These are phyloP conservation scores for Fraxinus ornus DNA, from an alignment of 305 asterid species.

Conservation along the genomic window DNA sequence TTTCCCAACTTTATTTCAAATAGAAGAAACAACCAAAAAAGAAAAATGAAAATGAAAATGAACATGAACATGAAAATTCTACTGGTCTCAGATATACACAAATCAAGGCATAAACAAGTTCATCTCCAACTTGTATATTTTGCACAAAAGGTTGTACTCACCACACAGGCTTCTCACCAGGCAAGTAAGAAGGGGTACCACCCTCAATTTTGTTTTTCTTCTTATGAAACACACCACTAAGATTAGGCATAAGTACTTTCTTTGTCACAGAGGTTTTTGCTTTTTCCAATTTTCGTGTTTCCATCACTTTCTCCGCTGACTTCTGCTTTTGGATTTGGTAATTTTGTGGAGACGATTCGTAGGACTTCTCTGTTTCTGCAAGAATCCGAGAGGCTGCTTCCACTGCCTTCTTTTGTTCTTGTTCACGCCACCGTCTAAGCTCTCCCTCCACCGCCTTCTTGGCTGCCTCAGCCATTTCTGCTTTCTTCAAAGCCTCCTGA, in stretches of 20 bases:
- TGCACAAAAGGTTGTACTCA: slow-evolving; percentile 35
- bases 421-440: slow-evolving; percentile 78
- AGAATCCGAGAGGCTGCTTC: slow-evolving; percentile 72
- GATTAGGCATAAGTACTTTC: slow-evolving; percentile 63
- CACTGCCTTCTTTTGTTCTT: slow-evolving; percentile 73
- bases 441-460: slow-evolving; percentile 88
- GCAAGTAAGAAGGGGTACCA: slow-evolving; percentile 67
- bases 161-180: slow-evolving; percentile 70
- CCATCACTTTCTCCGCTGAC: slow-evolving; percentile 33
- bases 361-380: slow-evolving; percentile 53
- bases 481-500: slow-evolving; percentile 63
- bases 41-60: no score
- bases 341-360: slow-evolving; percentile 42
- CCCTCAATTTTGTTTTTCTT: slow-evolving; percentile 69
- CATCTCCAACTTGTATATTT: slow-evolving; percentile 21
- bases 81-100: slow-evolving; percentile 38
- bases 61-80: not conserved
- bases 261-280: slow-evolving; percentile 54
- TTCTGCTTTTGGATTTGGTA: slow-evolving; percentile 41
- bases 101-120: not conserved
- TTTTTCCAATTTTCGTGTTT: slow-evolving; percentile 45
- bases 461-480: slow-evolving; percentile 88
- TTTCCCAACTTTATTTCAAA: not conserved
- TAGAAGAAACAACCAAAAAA: not conserved
- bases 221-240: slow-evolving; percentile 58